Conservation (phyloP, 768 basidiomycete species). For the Tulasnella sp. region DNA sequence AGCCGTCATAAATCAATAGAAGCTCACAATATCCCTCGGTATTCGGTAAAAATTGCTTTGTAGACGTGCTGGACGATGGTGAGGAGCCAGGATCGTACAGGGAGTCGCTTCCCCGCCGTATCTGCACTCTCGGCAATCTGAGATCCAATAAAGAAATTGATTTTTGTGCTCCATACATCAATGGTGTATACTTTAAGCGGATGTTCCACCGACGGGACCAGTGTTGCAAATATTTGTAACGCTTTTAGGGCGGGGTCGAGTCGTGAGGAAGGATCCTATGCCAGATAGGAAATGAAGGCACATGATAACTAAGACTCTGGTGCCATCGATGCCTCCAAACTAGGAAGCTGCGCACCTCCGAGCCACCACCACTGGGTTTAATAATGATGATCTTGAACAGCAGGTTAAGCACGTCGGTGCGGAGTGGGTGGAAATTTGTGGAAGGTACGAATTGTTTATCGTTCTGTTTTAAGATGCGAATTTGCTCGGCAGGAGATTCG, state of each 20-base stretch:
- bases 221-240: background rate
- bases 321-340: background rate
- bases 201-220: background rate
- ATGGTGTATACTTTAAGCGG: background rate
- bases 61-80: background rate
- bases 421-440: background rate
- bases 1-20: background rate
- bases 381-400: background rate
- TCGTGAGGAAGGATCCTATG: background rate
- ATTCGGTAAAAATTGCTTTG: background rate
- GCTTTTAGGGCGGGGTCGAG: background rate
- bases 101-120: background rate
- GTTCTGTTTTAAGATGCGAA: background rate
- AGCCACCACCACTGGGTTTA: background rate
- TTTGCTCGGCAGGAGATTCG: background rate
- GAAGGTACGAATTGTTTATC: background rate
- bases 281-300: background rate
- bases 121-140: background rate
- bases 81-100: background rate
- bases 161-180: background rate
- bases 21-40: background rate
- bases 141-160: background rate
- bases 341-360: background rate
- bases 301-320: background rate
- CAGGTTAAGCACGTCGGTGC: background rate